Conservation (phyloP, 2,329 filamentous ascomycete genomes). For the Stemphylium beticola region DNA sequence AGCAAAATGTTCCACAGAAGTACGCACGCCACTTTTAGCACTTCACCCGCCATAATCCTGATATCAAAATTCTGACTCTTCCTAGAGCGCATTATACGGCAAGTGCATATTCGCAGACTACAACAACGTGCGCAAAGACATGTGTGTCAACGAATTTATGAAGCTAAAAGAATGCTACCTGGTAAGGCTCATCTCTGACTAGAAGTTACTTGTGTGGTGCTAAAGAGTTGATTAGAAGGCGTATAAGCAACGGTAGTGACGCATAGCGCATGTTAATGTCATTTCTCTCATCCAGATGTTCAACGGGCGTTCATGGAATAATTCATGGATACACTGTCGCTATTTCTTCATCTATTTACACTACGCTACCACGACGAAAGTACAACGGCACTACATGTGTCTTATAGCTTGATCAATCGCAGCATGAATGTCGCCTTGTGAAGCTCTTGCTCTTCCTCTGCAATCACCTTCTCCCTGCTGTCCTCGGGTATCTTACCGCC, state of each 20-base stretch:
- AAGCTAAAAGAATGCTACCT: constrained; percentile 85
- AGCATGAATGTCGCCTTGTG: constrained; percentile 82
- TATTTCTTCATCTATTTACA: constrained; percentile 22
- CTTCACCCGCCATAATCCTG: neutral
- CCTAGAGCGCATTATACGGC: constrained; percentile 81
- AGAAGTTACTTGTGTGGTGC: neutral
- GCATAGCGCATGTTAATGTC: neutral
- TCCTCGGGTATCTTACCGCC: constrained; percentile 64
- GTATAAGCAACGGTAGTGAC: constrained; percentile 39
- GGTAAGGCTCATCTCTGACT: constrained; percentile 57
- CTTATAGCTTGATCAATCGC: constrained; percentile 73
- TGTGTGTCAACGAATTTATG: constrained; percentile 85
- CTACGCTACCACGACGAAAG: neutral
- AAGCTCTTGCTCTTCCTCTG: constrained; percentile 84
- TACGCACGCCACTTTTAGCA: constrained; percentile 42
- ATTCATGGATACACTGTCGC: constrained; percentile 8
- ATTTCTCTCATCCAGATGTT: neutral
- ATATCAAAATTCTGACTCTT: neutral
- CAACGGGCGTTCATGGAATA: neutral
- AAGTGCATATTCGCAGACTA: constrained; percentile 92
- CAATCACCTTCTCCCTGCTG: constrained; percentile 65
- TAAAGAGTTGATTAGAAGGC: constrained; percentile 25
- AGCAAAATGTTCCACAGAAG: constrained; percentile 70
- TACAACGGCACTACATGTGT: neutral
- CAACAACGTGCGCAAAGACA: constrained; percentile 87